These are phyloP conservation scores for Lotmaria passim DNA, from an alignment of 208 protist species.

Conservation along the genomic window DNA sequence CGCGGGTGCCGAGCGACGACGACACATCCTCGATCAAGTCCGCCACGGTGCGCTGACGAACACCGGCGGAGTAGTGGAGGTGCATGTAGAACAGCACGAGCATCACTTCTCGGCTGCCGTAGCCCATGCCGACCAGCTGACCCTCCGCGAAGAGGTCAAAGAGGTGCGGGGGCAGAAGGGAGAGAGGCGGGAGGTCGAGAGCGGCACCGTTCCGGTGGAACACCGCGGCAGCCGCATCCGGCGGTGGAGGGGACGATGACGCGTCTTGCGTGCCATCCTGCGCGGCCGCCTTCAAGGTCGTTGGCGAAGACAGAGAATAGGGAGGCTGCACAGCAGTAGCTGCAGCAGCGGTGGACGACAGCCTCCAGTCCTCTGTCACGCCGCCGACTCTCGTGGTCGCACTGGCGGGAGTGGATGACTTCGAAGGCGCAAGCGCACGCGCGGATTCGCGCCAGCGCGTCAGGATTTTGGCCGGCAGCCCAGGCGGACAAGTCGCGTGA, in stretches of 20 bases:
- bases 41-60: conserved; percentile 51
- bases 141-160: conserved; percentile 61
- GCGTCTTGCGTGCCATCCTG: background rate
- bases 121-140: conserved; percentile 59
- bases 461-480: conserved; percentile 9
- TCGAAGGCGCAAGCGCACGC: background rate
- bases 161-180: conserved; percentile 40
- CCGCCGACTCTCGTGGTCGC: background rate
- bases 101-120: conserved; percentile 58
- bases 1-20: conserved; percentile 68
- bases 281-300: no score
- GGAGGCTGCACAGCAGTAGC: background rate
- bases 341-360: background rate
- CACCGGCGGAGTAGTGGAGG: conserved; percentile 52
- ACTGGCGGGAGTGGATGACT: no score
- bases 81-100: conserved; percentile 68
- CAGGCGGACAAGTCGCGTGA: conserved; percentile 5
- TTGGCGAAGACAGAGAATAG: background rate
- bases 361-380: background rate
- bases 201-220: background rate
- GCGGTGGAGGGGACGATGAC: background rate
- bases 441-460: conserved; percentile 4
- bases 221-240: background rate
- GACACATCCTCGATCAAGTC: conserved; percentile 80
- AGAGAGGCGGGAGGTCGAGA: conserved; percentile 17